Evolutionary conservation across 495 filamentous ascomycete genomes (phyloP).

Genomic region (Collariella sp.): DNA sequence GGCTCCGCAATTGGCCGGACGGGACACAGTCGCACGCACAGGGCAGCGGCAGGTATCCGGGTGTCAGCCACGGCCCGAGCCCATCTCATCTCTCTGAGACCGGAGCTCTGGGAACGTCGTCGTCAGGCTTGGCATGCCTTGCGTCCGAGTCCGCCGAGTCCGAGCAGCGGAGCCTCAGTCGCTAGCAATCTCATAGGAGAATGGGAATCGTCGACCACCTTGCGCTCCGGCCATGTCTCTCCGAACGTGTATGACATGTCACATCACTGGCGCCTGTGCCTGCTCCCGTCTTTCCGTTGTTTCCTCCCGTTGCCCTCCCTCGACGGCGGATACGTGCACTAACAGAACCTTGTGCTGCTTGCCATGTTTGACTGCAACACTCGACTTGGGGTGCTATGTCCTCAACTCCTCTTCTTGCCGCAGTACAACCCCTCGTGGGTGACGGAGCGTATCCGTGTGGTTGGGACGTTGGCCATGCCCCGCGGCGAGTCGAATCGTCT

Average conservation of each 20-base stretch:
- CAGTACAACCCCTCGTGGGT: neutral
- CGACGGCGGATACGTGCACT: constrained; percentile 7
- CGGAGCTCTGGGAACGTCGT: constrained; percentile 1
- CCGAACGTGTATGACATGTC: constrained; percentile 1
- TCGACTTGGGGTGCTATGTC: neutral
- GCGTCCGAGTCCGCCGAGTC: neutral
- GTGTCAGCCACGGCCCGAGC: constrained; percentile 10
- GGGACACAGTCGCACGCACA: neutral
- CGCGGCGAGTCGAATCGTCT: neutral
- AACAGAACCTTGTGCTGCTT: neutral
- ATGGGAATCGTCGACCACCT: neutral
- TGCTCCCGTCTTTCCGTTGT: neutral
- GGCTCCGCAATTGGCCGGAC: constrained; percentile 6
- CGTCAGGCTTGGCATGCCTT: neutral
- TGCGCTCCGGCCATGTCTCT: neutral
- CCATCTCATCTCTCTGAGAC: constrained; percentile 7
- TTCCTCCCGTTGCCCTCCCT: neutral
- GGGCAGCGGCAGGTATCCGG: constrained; percentile 9
- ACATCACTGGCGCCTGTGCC: neutral
- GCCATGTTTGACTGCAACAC: constrained; percentile 7
- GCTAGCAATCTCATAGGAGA: constrained; percentile 2
- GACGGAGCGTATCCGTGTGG: constrained; percentile 4
- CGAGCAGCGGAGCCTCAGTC: neutral
- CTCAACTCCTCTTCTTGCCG: neutral
- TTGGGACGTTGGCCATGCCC: constrained; percentile 1